Base-by-base conservation (phyloP, 805 yeast genomes). In the Suhomyces kilbournensis region DNA sequence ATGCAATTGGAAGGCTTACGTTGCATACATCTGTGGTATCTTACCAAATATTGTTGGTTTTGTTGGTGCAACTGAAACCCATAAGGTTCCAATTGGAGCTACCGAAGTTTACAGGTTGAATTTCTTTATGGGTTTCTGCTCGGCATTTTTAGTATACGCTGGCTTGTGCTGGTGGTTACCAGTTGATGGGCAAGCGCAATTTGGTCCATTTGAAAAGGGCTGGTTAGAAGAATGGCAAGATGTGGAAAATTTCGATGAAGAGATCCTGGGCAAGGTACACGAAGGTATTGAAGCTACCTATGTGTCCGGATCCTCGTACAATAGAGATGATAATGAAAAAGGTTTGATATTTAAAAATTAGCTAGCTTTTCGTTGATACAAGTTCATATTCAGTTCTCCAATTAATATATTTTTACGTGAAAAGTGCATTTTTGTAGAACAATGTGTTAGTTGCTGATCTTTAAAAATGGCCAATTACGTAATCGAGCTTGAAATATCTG, bases 31-130 rank as follows among this genome's bases (percentile, higher is more conserved):
- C 57, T 77, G 85, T 58, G 96, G 96, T 51, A 85, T 91, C 53
- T 73, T 83, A 34, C 94, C 96, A 46, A 90, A 90, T 62, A 85
- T 90, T 63, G 87, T 87, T 19, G 97, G 97, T 1, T 90, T 90
- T 60, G 93, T 86, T 6, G 90, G 96, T 56, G 90, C 91, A 8
- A 83, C 88, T 22, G 88, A 85, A 39, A 80, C 84, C n/a, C 78
- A 75, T 54, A 52, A 46, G 7, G 96, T 90, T 14, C 96, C 96
- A 26, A 71, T 74, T 46, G 96, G 93, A 30, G 96, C 96, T 9
- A 80, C 82, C 53, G 76, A 81, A 52, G 81, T 90, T 45, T 90
- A 88, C 73, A 73, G 85, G 55, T 71, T 90, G 60, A 86, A 86
- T 67, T 90, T 85, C 74, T 84, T 90, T 58, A 78, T 86, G 53